phyloP scores from a whole-genome alignment of 1,139 yeast species.

The Sugiyamaella neomexicana region DNA sequence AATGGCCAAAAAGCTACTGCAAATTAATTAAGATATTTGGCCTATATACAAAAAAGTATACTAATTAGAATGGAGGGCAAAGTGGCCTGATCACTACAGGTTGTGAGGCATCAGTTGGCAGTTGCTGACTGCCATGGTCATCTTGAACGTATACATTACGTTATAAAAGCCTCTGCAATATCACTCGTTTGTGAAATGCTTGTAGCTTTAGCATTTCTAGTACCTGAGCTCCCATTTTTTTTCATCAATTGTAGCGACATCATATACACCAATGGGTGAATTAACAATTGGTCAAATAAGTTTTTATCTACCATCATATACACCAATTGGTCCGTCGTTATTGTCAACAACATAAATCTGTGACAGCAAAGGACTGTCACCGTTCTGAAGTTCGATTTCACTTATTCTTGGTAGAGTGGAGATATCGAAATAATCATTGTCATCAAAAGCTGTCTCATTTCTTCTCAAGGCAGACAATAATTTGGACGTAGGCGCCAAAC shows the following conservation, averaged over 20 bases:
- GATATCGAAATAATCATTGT: slow-evolving; percentile 9
- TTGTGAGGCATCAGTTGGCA: too few species aligned
- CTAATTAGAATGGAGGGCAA: background rate
- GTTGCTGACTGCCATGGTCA: too few species aligned
- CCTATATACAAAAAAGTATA: background rate
- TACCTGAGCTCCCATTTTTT: too few species aligned
- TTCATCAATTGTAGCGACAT: background rate
- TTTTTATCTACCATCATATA: slow-evolving; percentile 17
- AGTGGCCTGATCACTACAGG: too few species aligned
- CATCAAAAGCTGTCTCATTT: slow-evolving; percentile 5
- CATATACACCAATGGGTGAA: slow-evolving; percentile 14
- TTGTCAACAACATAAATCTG: slow-evolving; percentile 15
- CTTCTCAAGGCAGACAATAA: slow-evolving; percentile 5
- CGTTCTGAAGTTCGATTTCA: slow-evolving; percentile 8
- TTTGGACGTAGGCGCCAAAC: slow-evolving; percentile 9
- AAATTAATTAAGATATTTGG: too few species aligned
- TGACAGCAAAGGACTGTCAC: background rate
- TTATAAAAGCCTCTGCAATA: too few species aligned
- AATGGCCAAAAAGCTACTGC: background rate
- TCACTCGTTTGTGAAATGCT: too few species aligned
- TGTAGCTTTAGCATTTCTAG: too few species aligned
- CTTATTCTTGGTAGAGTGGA: slow-evolving; percentile 12
- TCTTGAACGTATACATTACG: too few species aligned
- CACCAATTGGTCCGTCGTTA: slow-evolving; percentile 10
- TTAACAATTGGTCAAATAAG: too few species aligned